Evolutionary conservation across 169 alveolate species (phyloP).

Genomic region (Plasmodium coatneyi): DNA sequence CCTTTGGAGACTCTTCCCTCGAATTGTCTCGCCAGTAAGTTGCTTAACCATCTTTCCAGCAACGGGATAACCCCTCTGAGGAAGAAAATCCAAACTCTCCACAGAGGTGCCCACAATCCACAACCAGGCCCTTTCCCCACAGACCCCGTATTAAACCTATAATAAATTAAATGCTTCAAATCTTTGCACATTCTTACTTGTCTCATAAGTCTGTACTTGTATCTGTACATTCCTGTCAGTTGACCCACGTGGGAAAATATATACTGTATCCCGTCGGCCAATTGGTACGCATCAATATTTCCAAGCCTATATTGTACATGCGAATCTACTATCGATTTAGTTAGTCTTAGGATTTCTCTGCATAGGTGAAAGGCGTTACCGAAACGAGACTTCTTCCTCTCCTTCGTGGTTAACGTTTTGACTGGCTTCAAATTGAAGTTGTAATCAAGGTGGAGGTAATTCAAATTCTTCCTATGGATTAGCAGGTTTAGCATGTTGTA

Average conservation of each 20-base stretch:
- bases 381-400: constrained; percentile 99
- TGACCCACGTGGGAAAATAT: constrained; percentile 99
- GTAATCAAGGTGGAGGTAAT: constrained; percentile 99
- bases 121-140: constrained; percentile 99
- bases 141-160: constrained; percentile 99
- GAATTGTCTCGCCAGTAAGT: constrained; percentile 97
- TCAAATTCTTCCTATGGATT: constrained; percentile 98
- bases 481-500: constrained; percentile 98
- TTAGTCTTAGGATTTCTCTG: constrained; percentile 98
- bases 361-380: constrained; percentile 99
- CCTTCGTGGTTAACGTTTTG: constrained; percentile 99
- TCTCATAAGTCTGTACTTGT: constrained; percentile 99
- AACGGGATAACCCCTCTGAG: constrained; percentile 98
- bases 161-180: constrained; percentile 98
- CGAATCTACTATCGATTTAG: constrained; percentile 98
- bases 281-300: constrained; percentile 99
- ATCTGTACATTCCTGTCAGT: constrained; percentile 99
- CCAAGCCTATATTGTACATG: constrained; percentile 99
- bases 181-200: constrained; percentile 99
- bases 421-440: constrained; percentile 99
- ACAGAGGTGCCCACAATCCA: constrained; percentile 99
- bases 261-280: constrained; percentile 99
- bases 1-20: constrained; percentile 99
- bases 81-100: constrained; percentile 99
- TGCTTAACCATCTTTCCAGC: constrained; percentile 99